Evolutionary conservation across 2,329 filamentous ascomycete genomes (phyloP).

Genomic region (Penicillium sp.): DNA sequence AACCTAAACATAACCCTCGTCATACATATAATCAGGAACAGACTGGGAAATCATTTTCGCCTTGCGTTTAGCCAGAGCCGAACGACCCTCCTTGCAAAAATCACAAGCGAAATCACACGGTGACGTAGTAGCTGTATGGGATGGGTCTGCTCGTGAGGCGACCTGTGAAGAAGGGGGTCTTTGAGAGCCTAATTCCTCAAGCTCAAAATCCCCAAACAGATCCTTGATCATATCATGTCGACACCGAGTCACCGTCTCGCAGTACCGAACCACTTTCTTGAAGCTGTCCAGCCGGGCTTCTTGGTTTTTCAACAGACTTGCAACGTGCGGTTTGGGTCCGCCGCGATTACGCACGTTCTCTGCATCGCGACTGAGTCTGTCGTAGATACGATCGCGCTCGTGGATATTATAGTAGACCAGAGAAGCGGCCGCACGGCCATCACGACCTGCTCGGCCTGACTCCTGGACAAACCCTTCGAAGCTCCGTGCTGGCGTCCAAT

Average conservation of each 20-base stretch:
- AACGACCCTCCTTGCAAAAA: constrained; percentile 63
- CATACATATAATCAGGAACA: neutral
- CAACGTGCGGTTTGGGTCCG: constrained; percentile 33
- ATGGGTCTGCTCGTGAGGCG: constrained; percentile 2
- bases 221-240: constrained; percentile 67
- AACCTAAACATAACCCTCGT: too few species aligned
- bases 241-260: constrained; percentile 67
- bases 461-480: constrained; percentile 98
- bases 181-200: constrained; percentile 30
- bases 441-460: constrained; percentile 81
- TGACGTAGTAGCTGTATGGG: constrained; percentile 29
- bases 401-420: constrained; percentile 88
- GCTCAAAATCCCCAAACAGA: constrained; percentile 65
- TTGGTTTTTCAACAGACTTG: constrained; percentile 31
- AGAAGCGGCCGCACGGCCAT: constrained; percentile 79
- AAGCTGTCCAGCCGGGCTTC: constrained; percentile 55
- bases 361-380: constrained; percentile 45
- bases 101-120: constrained; percentile 71
- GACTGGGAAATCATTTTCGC: constrained; percentile 26
- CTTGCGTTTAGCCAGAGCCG: constrained; percentile 54
- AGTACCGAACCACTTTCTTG: constrained; percentile 67
- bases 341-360: constrained; percentile 34
- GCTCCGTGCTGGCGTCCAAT: constrained; percentile 89
- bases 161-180: constrained; percentile 17
- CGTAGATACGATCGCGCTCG: constrained; percentile 68